phyloP scores from a whole-genome alignment of 163 green algal species.

The Trebouxia gelatinosa region DNA sequence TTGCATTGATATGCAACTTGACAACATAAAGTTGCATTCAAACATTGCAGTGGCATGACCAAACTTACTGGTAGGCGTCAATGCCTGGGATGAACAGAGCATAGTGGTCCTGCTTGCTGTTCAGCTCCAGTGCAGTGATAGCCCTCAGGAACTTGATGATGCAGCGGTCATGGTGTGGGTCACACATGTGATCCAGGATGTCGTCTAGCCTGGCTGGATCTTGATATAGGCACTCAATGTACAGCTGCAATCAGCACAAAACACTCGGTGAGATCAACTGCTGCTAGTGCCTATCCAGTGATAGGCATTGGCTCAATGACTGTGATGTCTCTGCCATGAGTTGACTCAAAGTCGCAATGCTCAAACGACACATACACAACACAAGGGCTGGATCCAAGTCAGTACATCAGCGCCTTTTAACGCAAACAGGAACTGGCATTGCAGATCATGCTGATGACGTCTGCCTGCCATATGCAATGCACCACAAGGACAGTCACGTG shows the following conservation, averaged over 20 bases:
- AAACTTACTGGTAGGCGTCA: constrained; percentile 3
- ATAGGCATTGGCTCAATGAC: no score
- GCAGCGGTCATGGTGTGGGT: background rate
- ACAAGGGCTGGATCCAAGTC: background rate
- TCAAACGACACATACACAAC: background rate
- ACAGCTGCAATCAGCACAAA: background rate
- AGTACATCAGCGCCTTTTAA: no score
- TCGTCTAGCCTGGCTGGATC: background rate
- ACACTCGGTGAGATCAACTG: background rate
- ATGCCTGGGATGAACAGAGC: background rate
- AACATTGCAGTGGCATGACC: no score
- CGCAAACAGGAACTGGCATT: no score
- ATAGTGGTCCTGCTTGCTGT: background rate
- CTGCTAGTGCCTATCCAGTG: background rate
- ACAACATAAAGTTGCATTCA: no score
- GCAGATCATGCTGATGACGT: no score
- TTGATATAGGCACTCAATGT: background rate
- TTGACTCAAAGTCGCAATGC: no score
- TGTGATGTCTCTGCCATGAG: background rate
- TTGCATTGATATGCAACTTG: background rate
- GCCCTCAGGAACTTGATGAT: background rate
- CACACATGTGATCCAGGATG: background rate
- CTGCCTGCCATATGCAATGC: no score
- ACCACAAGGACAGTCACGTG: no score
- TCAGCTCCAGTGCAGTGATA: constrained; percentile 5